phyloP scores from a whole-genome alignment of 768 basidiomycete genomes.

The Calocybe gangraenosa region DNA sequence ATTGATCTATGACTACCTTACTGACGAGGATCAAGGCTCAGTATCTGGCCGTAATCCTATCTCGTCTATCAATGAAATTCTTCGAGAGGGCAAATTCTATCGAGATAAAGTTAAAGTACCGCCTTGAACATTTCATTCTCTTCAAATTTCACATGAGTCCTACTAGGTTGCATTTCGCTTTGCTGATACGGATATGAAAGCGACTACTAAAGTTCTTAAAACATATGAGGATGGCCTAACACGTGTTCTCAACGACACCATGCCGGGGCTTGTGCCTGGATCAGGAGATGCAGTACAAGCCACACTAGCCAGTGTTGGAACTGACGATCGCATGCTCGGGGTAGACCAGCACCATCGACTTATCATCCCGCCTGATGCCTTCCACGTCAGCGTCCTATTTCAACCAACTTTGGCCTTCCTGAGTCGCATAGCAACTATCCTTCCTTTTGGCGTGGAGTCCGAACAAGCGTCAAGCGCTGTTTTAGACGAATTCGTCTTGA shows the following conservation, averaged over 20 bases:
- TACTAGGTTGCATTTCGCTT: conserved; percentile 84
- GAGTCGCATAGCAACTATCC: conserved; percentile 60
- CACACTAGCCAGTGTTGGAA: conserved; percentile 53
- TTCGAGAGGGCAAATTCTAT: conserved; percentile 75
- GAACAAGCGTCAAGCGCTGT: conserved; percentile 65
- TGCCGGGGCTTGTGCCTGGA: conserved; percentile 87
- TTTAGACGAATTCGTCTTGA: conserved; percentile 89
- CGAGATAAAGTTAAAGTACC: conserved; percentile 78
- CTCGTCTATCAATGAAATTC: conserved; percentile 88
- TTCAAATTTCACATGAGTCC: neutral
- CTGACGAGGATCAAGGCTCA: conserved; percentile 83
- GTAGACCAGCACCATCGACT: conserved; percentile 78
- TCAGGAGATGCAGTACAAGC: conserved; percentile 61
- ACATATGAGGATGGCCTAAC: conserved; percentile 83
- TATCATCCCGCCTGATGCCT: conserved; percentile 86
- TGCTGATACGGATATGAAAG: conserved; percentile 80
- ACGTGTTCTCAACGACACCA: conserved; percentile 79
- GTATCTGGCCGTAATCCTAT: conserved; percentile 83
- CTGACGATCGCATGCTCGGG: conserved; percentile 72
- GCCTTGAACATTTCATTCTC: neutral
- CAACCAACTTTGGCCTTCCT: conserved; percentile 89
- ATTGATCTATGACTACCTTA: conserved; percentile 83
- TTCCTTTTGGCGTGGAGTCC: conserved; percentile 70
- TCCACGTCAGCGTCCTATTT: conserved; percentile 93
- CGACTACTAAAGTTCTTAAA: conserved; percentile 61